These are phyloP conservation scores for Echria macrotheca DNA, from an alignment of 495 filamentous ascomycete species.

Conservation along the genomic window DNA sequence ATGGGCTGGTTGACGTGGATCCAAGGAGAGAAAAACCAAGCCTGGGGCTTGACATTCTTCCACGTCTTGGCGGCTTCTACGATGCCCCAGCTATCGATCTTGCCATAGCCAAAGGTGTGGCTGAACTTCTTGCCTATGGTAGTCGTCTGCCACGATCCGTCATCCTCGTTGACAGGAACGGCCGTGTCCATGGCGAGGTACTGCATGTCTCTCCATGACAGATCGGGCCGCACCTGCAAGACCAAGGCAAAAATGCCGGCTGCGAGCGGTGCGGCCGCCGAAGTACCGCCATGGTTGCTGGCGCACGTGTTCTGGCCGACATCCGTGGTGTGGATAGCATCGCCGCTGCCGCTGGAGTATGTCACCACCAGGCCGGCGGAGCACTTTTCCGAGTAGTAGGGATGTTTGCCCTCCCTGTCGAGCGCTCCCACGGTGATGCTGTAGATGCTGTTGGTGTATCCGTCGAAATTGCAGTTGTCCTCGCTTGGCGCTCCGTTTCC, in stretches of 20 bases:
- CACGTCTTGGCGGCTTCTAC: constrained; percentile 83
- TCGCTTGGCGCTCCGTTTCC: constrained; percentile 84
- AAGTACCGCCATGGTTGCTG: constrained; percentile 82
- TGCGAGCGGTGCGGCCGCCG: constrained; percentile 86
- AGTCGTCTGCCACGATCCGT: constrained; percentile 71
- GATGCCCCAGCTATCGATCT: constrained; percentile 80
- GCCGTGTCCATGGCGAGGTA: constrained; percentile 82
- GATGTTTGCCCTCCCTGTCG: constrained; percentile 76
- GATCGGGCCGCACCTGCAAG: constrained; percentile 74
- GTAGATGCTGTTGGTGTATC: constrained; percentile 99
- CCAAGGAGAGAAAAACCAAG: constrained; percentile 92
- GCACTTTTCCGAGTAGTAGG: constrained; percentile 92
- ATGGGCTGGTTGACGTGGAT: constrained; percentile 79
- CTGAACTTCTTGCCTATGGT: constrained; percentile 79
- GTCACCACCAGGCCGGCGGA: constrained; percentile 93
- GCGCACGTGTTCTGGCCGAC: constrained; percentile 80
- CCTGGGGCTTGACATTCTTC: constrained; percentile 90
- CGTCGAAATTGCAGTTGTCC: constrained; percentile 99
- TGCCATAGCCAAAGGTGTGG: constrained; percentile 93
- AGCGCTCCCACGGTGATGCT: constrained; percentile 95
- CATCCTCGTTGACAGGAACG: constrained; percentile 69
- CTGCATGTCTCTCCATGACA: constrained; percentile 93
- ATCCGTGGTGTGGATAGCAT: constrained; percentile 94
- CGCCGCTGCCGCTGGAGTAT: constrained; percentile 84
- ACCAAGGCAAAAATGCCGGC: constrained; percentile 93